Evolutionary conservation across 306 rosid species (phyloP), one percentile per base, ranked within the genome.

Genomic region (Mucuna pruriens): DNA sequence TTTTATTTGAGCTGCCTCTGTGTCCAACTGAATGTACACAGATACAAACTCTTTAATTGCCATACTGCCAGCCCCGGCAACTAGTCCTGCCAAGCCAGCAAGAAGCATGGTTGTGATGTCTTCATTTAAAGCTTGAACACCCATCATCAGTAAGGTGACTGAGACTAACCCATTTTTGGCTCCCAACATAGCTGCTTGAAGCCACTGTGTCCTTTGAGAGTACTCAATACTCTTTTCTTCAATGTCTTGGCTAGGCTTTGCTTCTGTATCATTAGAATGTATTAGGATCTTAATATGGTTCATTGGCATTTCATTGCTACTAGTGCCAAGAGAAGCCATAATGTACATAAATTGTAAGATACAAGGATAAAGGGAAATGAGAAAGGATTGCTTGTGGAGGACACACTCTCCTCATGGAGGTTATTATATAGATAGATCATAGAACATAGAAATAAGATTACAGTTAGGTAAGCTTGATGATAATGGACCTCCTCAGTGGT

Each of bases 31-130:
- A 58, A 90, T 84, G 82, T 84, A 74, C 33, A 83, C 89, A 1
- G 90, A 91, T 16, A 85, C 92, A 74, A 88, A 91, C 77, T 82
- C 94, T 12, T 91, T 91, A 1, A 91, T 85, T n/a, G 89, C 88
- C 97, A 91, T 85, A 38, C 90, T 88, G 31, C 94, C 86, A 0
- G 92, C 92, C 4, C 94, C 94, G 0, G 91, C 90, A 1, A 86
- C 86, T 11, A 89, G 72, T 5, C 94, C 97, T 0, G 90, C 90
- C 10, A 90, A 91, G 11, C 94, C 90, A 0, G 92, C 91, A 0
- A 89, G 82, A 29, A 89, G 84, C 89, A 90, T 88, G 62, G 83
- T 79, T 42, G 62, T 84, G 31, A 67, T 77, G 60, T 88, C 91
- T 48, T 84, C 68, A 26, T 83, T 82, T 7, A 88, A 87, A 17